Base-by-base conservation (phyloP, 768 basidiomycete species). In the Tephrocybe sp. region DNA sequence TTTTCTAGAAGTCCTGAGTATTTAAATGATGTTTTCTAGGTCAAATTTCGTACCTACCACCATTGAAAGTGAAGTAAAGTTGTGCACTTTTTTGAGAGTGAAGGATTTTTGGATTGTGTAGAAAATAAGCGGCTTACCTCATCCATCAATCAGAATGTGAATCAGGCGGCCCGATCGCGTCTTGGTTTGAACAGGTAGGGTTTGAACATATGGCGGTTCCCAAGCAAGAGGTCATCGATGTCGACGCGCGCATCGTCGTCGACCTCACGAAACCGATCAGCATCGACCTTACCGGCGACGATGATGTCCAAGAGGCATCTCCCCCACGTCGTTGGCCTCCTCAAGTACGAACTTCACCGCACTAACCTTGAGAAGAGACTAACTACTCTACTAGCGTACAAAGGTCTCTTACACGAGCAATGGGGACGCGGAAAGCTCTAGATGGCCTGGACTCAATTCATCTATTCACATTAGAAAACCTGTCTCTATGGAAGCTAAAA, bases 1-100 rank as follows among this genome's bases (percentile, higher is more conserved):
- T 89, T 86, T 89, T 91, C 91, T 92, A 44, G 4, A 9, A 59
- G 7, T 25, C 11, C 18, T 42, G 24, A 45, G 11, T 27, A 38
- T 42, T 37, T n/a, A 21, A 31, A 48, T 37, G 19, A 10, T 3
- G 19, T 42, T 18, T 23, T 46, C 13, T 16, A 24, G 25, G 44
- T 7, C 33, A 39, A 9, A 15, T 33, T 21, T 43, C 52, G 19
- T 45, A 53, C 53, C 53, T 54, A 54, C 53, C 53, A 54, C 52
- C 52, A 53, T 53, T 18, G 15, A 29, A 11, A 45, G n/a, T 27
- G n/a, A 29, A 5, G 27, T 5, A 29, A 11, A 4, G 30, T 18
- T 25, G 4, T 22, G 30, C 21, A 21, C 19, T 9, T n/a, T 10
- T 34, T 34, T 30, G 6, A 30, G 33, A 34, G 33, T 34, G 15